Evolutionary conservation across 805 yeast genomes (phyloP).

Genomic region (Metschnikowia matae): DNA sequence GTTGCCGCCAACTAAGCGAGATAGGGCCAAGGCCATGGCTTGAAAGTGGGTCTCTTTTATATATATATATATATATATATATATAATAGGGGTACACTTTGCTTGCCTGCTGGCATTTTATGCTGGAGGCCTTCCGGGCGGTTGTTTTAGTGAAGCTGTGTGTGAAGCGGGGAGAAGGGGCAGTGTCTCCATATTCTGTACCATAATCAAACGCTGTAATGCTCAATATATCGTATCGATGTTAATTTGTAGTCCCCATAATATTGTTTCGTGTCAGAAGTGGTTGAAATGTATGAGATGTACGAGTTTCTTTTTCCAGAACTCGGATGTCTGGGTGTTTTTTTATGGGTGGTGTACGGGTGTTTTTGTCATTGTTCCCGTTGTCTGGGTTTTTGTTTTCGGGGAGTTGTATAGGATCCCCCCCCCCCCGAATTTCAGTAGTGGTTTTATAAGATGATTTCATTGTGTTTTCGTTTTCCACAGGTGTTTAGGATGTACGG

Average conservation of each 20-base stretch:
- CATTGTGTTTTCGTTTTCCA: too few species aligned
- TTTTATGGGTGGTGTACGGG: too few species aligned
- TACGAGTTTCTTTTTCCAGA: too few species aligned
- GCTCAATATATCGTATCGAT: slow-evolving; percentile 10
- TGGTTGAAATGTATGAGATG: too few species aligned
- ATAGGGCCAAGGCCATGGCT: neutral
- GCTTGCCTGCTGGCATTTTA: neutral
- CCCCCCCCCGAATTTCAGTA: too few species aligned
- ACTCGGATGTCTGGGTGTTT: too few species aligned
- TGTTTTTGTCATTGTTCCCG: neutral
- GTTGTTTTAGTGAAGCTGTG: slow-evolving; percentile 10
- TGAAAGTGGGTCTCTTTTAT: too few species aligned
- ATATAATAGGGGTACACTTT: neutral
- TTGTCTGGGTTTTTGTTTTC: neutral
- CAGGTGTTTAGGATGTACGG: too few species aligned
- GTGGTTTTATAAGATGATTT: too few species aligned
- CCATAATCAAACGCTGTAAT: slow-evolving; percentile 17
- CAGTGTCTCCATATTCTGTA: slow-evolving; percentile 16
- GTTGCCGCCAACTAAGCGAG: slow-evolving; percentile 17
- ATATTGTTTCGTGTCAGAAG: too few species aligned
- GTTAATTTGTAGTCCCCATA: slow-evolving; percentile 9
- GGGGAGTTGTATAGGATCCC: too few species aligned
- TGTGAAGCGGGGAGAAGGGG: slow-evolving; percentile 13
- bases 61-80: too few species aligned
- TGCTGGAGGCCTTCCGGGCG: slow-evolving; percentile 1